Evolutionary conservation across 257 asterid genomes (phyloP).

Genomic region (Jasminum sambac): DNA sequence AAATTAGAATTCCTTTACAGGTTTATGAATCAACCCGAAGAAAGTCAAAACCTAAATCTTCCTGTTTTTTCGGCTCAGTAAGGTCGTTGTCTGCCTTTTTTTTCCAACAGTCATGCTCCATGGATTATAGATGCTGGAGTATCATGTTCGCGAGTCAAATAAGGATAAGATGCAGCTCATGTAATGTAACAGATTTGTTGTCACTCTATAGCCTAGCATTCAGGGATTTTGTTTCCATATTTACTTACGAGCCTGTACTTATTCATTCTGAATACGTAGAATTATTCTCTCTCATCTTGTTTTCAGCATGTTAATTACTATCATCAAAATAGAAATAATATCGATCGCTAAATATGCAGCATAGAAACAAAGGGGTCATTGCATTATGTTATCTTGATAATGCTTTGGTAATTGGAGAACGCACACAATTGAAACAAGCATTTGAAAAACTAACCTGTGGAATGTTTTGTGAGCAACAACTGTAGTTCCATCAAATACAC

Average conservation of each 20-base stretch:
- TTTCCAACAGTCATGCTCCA: not conserved
- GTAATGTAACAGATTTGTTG: too few relatives aligned
- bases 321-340: constrained; percentile 5
- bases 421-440: constrained; percentile 8
- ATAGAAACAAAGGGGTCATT: not conserved
- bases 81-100: not conserved
- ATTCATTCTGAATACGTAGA: too few relatives aligned
- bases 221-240: too few relatives aligned
- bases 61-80: not conserved
- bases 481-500: constrained; percentile 87
- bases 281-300: too few relatives aligned
- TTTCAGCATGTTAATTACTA: not conserved
- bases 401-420: not conserved
- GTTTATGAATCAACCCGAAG: not conserved
- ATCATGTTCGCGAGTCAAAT: too few relatives aligned
- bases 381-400: constrained; percentile 13
- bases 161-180: too few relatives aligned
- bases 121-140: not conserved
- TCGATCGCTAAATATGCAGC: not conserved
- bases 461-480: constrained; percentile 87
- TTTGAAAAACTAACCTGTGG: constrained; percentile 67
- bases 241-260: too few relatives aligned
- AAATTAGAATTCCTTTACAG: not conserved
- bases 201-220: too few relatives aligned
- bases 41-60: not conserved